These are phyloP conservation scores for Vitis rotundifolia DNA, from an alignment of 164 flowering plant genomes.

Conservation along the genomic window DNA sequence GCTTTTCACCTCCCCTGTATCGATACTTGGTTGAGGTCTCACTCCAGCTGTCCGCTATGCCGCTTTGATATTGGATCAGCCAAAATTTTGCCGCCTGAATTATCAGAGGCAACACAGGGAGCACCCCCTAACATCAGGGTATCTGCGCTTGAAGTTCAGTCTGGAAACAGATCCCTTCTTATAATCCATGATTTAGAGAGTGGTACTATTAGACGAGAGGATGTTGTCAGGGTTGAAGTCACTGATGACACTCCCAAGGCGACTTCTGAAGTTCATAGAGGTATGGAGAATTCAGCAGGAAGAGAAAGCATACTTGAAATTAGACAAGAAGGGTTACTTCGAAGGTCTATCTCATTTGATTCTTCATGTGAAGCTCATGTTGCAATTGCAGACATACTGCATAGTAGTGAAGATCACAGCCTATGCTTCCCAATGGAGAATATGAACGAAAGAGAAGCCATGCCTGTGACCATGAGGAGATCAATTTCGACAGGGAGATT, in stretches of 20 bases:
- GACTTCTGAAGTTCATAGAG: neutral
- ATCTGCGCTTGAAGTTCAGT: slow-evolving; percentile 4
- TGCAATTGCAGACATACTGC: slow-evolving; percentile 20
- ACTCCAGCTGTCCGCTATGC: slow-evolving; percentile 44
- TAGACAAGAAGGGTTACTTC: slow-evolving; percentile 5
- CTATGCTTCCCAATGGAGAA: too few species aligned
- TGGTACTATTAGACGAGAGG: neutral
- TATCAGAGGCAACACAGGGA: neutral
- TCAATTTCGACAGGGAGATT: slow-evolving; percentile 27
- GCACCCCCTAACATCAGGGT: too few species aligned
- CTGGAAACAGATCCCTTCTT: neutral
- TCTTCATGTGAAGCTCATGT: slow-evolving; percentile 7
- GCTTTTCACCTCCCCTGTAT: slow-evolving; percentile 56
- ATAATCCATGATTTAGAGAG: slow-evolving; percentile 13
- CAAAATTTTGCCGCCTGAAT: neutral
- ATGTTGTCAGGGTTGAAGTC: slow-evolving; percentile 2
- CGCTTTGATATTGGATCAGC: slow-evolving; percentile 24
- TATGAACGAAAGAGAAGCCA: too few species aligned
- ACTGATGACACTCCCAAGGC: slow-evolving; percentile 9
- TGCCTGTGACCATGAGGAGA: slow-evolving; percentile 19
- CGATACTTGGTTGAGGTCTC: slow-evolving; percentile 42
- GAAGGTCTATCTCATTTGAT: slow-evolving; percentile 24
- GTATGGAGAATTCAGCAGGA: neutral
- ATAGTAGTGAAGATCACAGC: slow-evolving; percentile 3
- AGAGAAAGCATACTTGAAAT: neutral